Evolutionary conservation across 2,329 filamentous ascomycete species (phyloP), one percentile per base, ranked within the genome.

Genomic region (Ceratocystis papillata): DNA sequence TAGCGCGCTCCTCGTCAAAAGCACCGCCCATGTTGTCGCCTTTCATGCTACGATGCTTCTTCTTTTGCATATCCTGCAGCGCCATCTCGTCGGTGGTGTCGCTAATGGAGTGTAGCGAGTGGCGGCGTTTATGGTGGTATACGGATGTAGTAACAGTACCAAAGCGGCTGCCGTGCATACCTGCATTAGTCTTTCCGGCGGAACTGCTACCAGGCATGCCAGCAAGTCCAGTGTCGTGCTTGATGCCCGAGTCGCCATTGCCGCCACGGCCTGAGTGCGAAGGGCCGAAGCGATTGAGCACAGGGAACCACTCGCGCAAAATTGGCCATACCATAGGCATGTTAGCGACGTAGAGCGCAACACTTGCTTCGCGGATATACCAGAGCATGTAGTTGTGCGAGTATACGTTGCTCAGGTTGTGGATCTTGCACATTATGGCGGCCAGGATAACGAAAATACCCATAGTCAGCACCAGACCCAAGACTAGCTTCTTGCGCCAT

Each of bases 401-500:
- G 62, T 72, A 78, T 0, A 77, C 76, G 20, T 77, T 70, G 10
- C 67, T 73, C 37, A 79, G 73, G 67, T 75, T 78, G 72, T 79
- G 78, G 65, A 73, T 74, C 62, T 79, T 79, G 71, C 76, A 75
- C 64, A 85, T 75, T 30, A 79, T 73, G 17, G 80, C 79, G 2
- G 76, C 79, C 25, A 79, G 73, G 30, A 85, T 78, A 0, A 79
- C 79, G 63, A 81, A 81, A 45, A 74, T 68, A 7, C 79, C 79
- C 41, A 81, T 70, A 8, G 76, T 74, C 67, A 81, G 80, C 30
- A 81, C 75, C 3, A 71, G 72, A 61, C 75, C 75, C 1, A 86
- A 76, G 0, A 83, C 76, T 0, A 79, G 64, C 72, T 85, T 86
- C 70, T 82, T 79, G 71, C 77, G 80, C 1, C 75, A 50, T 5